Base-by-base conservation (phyloP, 176 grass and related monocot species). In the Avena atlantica region DNA sequence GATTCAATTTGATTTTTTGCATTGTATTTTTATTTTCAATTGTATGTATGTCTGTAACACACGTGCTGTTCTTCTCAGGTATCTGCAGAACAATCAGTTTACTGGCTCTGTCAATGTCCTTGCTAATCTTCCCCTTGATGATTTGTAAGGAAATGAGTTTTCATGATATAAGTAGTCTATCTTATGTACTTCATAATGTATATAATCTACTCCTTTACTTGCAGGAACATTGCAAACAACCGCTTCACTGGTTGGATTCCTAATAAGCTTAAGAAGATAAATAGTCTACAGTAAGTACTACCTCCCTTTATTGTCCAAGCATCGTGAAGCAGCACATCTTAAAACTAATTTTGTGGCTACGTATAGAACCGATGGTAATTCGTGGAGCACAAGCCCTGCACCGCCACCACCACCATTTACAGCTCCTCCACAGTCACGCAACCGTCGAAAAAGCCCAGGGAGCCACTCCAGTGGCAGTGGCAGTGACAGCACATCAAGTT, bases 31-130 rank as follows among this genome's bases (percentile, higher is more conserved):
- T 86, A 12, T 21, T 61, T 63, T 25, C 23, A 49, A 12, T 56
- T 75, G 14, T 52, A 23, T 50, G 19, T 59, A 21, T 71, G 17
- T n/a, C 42, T 58, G 53, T 79, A 76, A 84, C 63, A 58, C 12
- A 68, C 49, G 44, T 52, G 14, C 52, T 82, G 29, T 84, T 81
- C 36, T 84, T 84, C 65, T 53, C 85, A 95, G 96, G 67, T 86
- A 94, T 85, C 92, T 98, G 84, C 90, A 98, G 71, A 95, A 94
- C 89, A 98, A 98, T 88, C 96, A 98, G 77, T 93, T 98, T 83
- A 92, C 90, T 80, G 96, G 96, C 23, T 71, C 70, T 42, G 92
- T 98, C 16, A 91, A 98, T 86, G 88, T 93, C 63, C 91, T 98
- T 78, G 90, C 86, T 1, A 80, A 83, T 92, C 96, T 98, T n/a